These are phyloP conservation scores for Agrocybe pediades DNA, from an alignment of 768 basidiomycete genomes.

Conservation along the genomic window DNA sequence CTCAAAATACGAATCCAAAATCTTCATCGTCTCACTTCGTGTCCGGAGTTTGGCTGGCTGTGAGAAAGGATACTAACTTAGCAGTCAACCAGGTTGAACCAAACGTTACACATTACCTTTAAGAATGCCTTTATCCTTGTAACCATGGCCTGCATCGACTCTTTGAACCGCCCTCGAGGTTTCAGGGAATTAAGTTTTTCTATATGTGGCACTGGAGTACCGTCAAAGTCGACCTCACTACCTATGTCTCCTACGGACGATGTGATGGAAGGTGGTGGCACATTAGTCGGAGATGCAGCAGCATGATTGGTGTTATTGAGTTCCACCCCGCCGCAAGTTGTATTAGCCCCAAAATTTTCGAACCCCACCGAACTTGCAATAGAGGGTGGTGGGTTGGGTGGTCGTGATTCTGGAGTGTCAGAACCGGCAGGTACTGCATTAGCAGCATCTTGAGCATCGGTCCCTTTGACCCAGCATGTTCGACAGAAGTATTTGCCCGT, in stretches of 20 bases:
- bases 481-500: slow-evolving; percentile 41
- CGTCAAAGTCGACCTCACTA: too few relatives aligned
- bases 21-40: slow-evolving; percentile 14
- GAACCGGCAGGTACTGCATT: not conserved
- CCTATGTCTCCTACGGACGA: too few relatives aligned
- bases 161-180: not conserved
- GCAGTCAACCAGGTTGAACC: not conserved
- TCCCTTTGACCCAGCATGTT: slow-evolving; percentile 34
- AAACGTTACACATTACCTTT: slow-evolving; percentile 15
- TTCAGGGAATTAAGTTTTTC: not conserved
- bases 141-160: slow-evolving; percentile 14
- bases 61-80: not conserved
- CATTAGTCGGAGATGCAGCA: too few relatives aligned
- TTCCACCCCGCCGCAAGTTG: too few relatives aligned
- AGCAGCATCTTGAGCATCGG: slow-evolving; percentile 11
- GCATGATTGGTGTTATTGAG: too few relatives aligned
- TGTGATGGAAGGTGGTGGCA: too few relatives aligned
- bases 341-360: too few relatives aligned
- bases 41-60: slow-evolving; percentile 18
- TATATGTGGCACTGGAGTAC: not conserved
- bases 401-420: too few relatives aligned
- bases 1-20: slow-evolving; percentile 19
- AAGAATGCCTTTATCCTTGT: slow-evolving; percentile 23
- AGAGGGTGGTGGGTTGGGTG: too few relatives aligned
- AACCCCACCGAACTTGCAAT: not conserved